Conservation (phyloP, 2,329 filamentous ascomycete species). For the Lasiodiplodia hormozganensis region DNA sequence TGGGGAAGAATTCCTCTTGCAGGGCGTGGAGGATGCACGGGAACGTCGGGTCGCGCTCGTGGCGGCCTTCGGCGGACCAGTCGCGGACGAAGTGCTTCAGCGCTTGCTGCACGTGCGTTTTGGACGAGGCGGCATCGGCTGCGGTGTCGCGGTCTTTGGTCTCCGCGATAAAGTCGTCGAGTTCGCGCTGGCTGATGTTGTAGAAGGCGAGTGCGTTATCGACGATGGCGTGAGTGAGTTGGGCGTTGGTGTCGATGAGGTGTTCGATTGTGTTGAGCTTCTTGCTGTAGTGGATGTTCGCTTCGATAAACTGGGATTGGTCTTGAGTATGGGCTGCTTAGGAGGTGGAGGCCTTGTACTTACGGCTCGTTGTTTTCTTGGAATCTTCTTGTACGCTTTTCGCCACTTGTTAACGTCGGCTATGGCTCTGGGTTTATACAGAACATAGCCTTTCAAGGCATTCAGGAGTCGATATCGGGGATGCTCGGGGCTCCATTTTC, state of each 20-base stretch:
- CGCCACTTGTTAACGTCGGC: constrained; percentile 38
- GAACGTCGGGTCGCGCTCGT: constrained; percentile 54
- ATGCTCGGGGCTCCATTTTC: constrained; percentile 35
- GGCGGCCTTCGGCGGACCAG: constrained; percentile 58
- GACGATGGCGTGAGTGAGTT: constrained; percentile 57
- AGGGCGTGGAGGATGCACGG: constrained; percentile 43
- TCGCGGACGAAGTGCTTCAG: constrained; percentile 66
- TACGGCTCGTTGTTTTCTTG: constrained; percentile 34
- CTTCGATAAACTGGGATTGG: constrained; percentile 33
- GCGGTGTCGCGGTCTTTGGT: constrained; percentile 45
- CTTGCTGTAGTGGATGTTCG: constrained; percentile 35
- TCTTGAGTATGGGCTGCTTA: background rate
- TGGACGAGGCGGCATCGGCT: constrained; percentile 43
- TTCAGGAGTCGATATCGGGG: constrained; percentile 33
- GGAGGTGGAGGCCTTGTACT: background rate
- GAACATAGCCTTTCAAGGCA: constrained; percentile 34
- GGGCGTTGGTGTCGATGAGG: constrained; percentile 54
- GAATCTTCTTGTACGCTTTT: constrained; percentile 35
- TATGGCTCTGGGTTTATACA: constrained; percentile 35
- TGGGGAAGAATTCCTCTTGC: background rate
- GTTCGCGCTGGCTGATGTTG: constrained; percentile 51
- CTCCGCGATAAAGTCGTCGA: constrained; percentile 52
- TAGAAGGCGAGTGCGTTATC: constrained; percentile 57
- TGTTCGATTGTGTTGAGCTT: constrained; percentile 56
- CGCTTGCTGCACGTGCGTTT: constrained; percentile 58